Conservation (phyloP, 108 stramenopile species). For the Nannochloropsis gaditana region DNA sequence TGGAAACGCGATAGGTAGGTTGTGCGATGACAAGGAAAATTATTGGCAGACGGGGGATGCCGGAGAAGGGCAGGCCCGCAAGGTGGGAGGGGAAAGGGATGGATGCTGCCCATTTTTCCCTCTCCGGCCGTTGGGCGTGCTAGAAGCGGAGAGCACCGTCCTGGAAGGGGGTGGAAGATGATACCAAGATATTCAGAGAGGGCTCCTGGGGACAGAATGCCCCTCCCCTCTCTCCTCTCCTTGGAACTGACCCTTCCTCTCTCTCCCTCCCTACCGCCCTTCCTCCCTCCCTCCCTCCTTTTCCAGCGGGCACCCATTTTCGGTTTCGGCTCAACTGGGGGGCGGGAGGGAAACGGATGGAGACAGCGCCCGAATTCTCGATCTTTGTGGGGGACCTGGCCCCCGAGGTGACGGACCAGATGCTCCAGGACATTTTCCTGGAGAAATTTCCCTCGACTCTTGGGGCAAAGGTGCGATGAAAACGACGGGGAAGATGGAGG, state of each 20-base stretch:
- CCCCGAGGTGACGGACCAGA: constrained; percentile 46
- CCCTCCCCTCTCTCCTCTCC: too few relatives aligned
- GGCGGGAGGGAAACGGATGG: constrained; percentile 45
- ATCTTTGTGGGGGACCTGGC: constrained; percentile 53
- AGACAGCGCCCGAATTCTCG: constrained; percentile 43
- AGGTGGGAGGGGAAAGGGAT: background rate
- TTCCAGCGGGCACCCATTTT: constrained; percentile 37
- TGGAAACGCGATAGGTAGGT: constrained; percentile 47
- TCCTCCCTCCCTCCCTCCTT: background rate
- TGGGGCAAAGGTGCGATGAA: constrained; percentile 44
- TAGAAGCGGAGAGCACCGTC: too few relatives aligned
- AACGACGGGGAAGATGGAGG: background rate
- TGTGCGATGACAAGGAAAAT: constrained; percentile 24
- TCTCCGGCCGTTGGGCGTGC: too few relatives aligned
- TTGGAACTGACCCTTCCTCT: background rate
- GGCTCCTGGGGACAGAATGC: too few relatives aligned
- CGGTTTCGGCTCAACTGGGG: constrained; percentile 52
- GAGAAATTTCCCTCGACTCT: constrained; percentile 42
- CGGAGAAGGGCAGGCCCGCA: too few relatives aligned
- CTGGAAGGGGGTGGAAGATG: too few relatives aligned
- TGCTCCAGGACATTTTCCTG: constrained; percentile 43
- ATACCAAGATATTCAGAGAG: too few relatives aligned
- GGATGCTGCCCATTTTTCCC: too few relatives aligned
- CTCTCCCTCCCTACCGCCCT: background rate
- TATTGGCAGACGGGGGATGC: background rate